These are phyloP conservation scores for Pyrus betulifolia DNA, from an alignment of 306 rosid genomes.

Conservation along the genomic window DNA sequence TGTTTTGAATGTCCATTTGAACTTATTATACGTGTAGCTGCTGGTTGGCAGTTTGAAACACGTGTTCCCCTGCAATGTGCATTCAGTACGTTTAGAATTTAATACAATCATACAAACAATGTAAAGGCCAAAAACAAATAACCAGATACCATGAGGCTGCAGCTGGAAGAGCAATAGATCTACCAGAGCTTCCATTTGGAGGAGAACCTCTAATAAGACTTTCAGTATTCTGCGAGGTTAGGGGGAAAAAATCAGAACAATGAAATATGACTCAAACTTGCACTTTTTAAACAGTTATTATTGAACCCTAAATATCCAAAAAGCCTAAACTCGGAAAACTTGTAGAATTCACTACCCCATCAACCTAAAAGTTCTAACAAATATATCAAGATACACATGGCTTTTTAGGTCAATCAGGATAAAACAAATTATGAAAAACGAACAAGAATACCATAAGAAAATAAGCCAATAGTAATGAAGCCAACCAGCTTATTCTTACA, in stretches of 20 bases:
- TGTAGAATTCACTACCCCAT: neutral
- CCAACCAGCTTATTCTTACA: neutral
- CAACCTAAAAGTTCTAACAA: neutral
- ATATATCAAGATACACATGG: neutral
- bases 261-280: neutral
- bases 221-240: constrained; percentile 44
- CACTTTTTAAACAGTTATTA: neutral
- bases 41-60: constrained; percentile 46
- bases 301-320: neutral
- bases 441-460: neutral
- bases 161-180: constrained; percentile 51
- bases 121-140: constrained; percentile 8
- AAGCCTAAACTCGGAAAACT: neutral
- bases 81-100: constrained; percentile 1
- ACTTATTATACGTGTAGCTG: constrained; percentile 28
- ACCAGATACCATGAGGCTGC: constrained; percentile 64
- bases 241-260: neutral
- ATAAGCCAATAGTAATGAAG: neutral
- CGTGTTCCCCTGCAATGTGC: constrained; percentile 52
- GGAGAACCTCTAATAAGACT: constrained; percentile 47
- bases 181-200: constrained; percentile 60
- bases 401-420: neutral
- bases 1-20: constrained; percentile 49
- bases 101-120: constrained; percentile 6
- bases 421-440: neutral